Evolutionary conservation across 208 protist genomes (phyloP), one percentile per base, ranked within the genome.

Genomic region (Lotmaria passim): DNA sequence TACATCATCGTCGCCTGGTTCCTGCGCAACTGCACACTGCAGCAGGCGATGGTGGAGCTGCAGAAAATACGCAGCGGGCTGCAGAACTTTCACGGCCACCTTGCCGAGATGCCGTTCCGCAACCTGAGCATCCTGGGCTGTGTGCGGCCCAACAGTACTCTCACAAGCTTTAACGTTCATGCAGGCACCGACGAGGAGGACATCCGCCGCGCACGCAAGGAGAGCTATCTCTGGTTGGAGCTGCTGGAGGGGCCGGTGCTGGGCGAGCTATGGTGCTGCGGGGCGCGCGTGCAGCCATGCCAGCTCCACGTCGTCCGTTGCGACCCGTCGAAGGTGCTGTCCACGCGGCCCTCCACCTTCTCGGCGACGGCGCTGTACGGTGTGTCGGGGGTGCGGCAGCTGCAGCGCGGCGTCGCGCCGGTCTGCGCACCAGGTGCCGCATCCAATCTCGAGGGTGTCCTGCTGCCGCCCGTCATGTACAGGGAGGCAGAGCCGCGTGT

Each of bases 191-290:
- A 60, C 21, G 72, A 75, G 58, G 60, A 74, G 17, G 48, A 61
- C 31, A 69, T 75, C 7, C 65, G 77, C 7, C 50, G 51, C 19
- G 74, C 75, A 31, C 80, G 86, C 6, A 81, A 90, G 66, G 69
- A 70, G 51, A 82, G 69, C 48, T 89, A 94, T 55, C 66, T 96
- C 19, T 96, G 91, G 89, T 57, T 96, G 31, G 87, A 94, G 48
- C 77, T 96, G 12, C 69, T 78, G 8, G 66, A 83, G 26, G 89
- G 87, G 0, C 89, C 87, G 2, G 75, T 89, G 31, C 69, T 93
- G 26, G 79, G 73, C n/a, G 87, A 94, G 48, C 70, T 96, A 44
- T 94, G 82, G 82, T 93, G 87, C 65, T 96, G 88, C 36, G 89
- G 87, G 0, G 93, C 86, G 33, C 83, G 82, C 46, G 82, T 96